Base-by-base conservation (phyloP, 768 basidiomycete species). In the Lentinula sp. region DNA sequence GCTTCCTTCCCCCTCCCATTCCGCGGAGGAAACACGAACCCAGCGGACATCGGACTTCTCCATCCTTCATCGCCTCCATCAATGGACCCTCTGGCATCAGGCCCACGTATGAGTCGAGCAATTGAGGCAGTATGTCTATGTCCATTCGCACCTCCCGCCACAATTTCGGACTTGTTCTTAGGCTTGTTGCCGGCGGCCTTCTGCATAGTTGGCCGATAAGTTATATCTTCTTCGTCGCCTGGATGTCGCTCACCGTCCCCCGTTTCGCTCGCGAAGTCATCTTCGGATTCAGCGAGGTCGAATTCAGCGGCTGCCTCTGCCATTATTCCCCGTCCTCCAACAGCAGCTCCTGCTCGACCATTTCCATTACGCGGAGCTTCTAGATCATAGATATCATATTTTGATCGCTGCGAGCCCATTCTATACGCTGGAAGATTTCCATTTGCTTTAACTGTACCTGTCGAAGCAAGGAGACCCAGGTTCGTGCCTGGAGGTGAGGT, bases 321-420 rank as follows among this genome's bases (percentile, higher is more conserved):
- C 67, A 66, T 71, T 59, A 66, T 66, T 73, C 62, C 61, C 61
- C 60, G 60, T 66, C 68, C 67, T 65, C n/a, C 70, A 63, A 8
- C 71, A 67, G 35, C 75, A 56, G 6, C 78, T 66, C 42, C 63
- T 62, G 5, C 60, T 35, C 64, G 61, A 23, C 63, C 54, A n/a
- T 63, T 52, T 35, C 63, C 35, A 28, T 37, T 39, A 20, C 57
- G 43, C 20, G 86, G 85, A 50, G 82, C 81, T 66, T 91, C 90
- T 18, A 93, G 73, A 67, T 91, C 91, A 71, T 93, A 93, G 10
- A 83, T 72, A 62, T 87, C 88, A 67, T 93, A 91, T 71, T 92
- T 93, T 62, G 78, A 82, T 37, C 81, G 72, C 49, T 73, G 69
- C 1, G 66, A 62, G 28, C 67, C 64, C 62, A 63, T 53, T 59